Percentiles rank a stretch among this genome's conserved stretches.
Evolutionary conservation across 2,329 filamentous ascomycete genomes (phyloP).

Genomic region (Fusarium lateritium): DNA sequence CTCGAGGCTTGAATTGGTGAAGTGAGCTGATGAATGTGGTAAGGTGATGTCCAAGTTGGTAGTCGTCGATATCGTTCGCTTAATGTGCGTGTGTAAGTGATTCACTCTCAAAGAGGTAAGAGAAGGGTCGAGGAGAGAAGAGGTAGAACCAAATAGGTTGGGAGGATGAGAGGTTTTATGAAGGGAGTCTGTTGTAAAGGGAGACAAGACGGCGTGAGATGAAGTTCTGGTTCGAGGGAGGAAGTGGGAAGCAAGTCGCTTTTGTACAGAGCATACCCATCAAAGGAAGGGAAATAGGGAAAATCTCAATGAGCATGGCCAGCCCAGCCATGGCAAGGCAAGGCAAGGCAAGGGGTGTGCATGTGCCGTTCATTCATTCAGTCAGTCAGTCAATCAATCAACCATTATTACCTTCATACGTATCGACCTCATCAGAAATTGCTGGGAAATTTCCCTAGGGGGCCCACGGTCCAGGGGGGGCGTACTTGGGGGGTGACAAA

Average conservation of each 20-base stretch:
- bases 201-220: slow-evolving; percentile 37
- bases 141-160: slow-evolving; percentile 6
- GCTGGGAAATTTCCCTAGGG: slow-evolving; percentile 37
- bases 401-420: slow-evolving; percentile 34
- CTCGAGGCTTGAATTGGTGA: slow-evolving; percentile 27
- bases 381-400: slow-evolving; percentile 20
- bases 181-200: slow-evolving; percentile 36
- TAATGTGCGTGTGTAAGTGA: slow-evolving; percentile 31
- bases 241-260: slow-evolving; percentile 43
- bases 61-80: slow-evolving; percentile 38
- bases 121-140: slow-evolving; percentile 11
- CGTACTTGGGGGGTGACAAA: slow-evolving; percentile 38
- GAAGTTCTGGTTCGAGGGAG: slow-evolving; percentile 40
- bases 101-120: slow-evolving; percentile 28
- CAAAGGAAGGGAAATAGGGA: slow-evolving; percentile 27
- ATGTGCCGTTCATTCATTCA: slow-evolving; percentile 25
- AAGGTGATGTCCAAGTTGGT: slow-evolving; percentile 13
- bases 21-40: slow-evolving; percentile 40
- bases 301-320: slow-evolving; percentile 28
- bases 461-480: slow-evolving; percentile 24
- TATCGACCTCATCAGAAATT: slow-evolving; percentile 43
- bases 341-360: slow-evolving; percentile 30
- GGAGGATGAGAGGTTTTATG: slow-evolving; percentile 26
- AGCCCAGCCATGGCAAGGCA: slow-evolving; percentile 27
- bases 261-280: slow-evolving; percentile 42